Percentiles rank a stretch among this genome's conserved stretches.
Evolutionary conservation across 441 rosid species (phyloP).

Genomic region (Pelargonium australe): DNA sequence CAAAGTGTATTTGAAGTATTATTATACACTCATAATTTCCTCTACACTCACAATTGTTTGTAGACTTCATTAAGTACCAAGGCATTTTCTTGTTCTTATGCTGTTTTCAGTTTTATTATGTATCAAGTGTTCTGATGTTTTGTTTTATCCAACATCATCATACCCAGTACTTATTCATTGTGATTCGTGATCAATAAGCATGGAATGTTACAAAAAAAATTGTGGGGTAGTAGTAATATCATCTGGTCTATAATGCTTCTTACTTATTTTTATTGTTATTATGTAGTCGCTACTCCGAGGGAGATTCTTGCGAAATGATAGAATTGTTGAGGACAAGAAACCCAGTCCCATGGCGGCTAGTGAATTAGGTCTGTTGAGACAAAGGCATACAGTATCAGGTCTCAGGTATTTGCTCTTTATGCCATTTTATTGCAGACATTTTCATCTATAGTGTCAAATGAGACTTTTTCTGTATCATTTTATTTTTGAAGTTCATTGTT

Average conservation of each 20-base stretch:
- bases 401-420: slow-evolving; percentile 51
- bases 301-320: slow-evolving; percentile 77
- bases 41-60: no score
- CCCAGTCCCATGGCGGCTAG: slow-evolving; percentile 63
- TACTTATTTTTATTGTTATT: background rate
- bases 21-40: background rate
- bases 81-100: no score
- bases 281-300: slow-evolving; percentile 83
- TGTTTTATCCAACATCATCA: no score
- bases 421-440: background rate
- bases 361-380: slow-evolving; percentile 83
- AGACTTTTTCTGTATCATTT: background rate
- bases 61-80: no score
- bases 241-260: background rate
- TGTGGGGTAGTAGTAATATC: background rate
- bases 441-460: background rate
- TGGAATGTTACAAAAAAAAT: background rate
- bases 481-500: background rate
- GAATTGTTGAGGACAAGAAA: slow-evolving; percentile 45
- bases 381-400: slow-evolving; percentile 81
- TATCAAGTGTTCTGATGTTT: no score
- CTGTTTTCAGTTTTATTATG: no score
- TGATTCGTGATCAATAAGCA: background rate
- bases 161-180: no score
- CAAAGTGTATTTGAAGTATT: background rate